Evolutionary conservation across 495 filamentous ascomycete species (phyloP).

Genomic region (Penicillium fimorum): DNA sequence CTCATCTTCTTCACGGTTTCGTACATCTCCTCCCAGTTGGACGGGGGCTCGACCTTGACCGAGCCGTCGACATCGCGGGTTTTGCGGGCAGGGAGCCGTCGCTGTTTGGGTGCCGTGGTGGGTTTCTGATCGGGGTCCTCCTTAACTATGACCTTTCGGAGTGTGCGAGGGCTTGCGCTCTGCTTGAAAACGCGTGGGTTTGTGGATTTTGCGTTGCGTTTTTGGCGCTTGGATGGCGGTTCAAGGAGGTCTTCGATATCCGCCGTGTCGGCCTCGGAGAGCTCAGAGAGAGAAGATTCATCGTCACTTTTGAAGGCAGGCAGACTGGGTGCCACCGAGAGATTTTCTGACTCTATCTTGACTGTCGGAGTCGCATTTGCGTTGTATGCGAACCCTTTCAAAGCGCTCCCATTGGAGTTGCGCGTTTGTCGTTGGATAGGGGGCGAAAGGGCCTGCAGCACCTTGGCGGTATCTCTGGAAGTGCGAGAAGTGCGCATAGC

Average conservation of each 20-base stretch:
- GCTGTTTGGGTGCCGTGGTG: slow-evolving; percentile 35
- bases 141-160: slow-evolving; percentile 21
- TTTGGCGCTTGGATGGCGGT: slow-evolving; percentile 50
- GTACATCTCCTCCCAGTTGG: slow-evolving; percentile 86
- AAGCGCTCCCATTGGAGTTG: slow-evolving; percentile 24
- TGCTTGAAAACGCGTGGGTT: slow-evolving; percentile 18
- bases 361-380: slow-evolving; percentile 11
- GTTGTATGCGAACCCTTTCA: slow-evolving; percentile 35
- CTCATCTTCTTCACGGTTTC: slow-evolving; percentile 76
- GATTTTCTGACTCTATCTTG: slow-evolving; percentile 15
- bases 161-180: slow-evolving; percentile 13
- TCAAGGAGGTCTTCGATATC: slow-evolving; percentile 68
- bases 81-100: slow-evolving; percentile 64
- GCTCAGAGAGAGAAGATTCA: slow-evolving; percentile 45
- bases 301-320: slow-evolving; percentile 23
- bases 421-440: slow-evolving; percentile 42
- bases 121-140: slow-evolving; percentile 28
- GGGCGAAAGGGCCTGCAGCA: slow-evolving; percentile 46
- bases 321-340: slow-evolving; percentile 11
- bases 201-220: slow-evolving; percentile 31
- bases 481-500: slow-evolving; percentile 63
- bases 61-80: slow-evolving; percentile 56
- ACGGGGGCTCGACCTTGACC: slow-evolving; percentile 61
- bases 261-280: slow-evolving; percentile 41
- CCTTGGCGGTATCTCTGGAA: slow-evolving; percentile 56